Evolutionary conservation across 495 filamentous ascomycete species (phyloP).

Genomic region (Aspergillus sclerotioniger): DNA sequence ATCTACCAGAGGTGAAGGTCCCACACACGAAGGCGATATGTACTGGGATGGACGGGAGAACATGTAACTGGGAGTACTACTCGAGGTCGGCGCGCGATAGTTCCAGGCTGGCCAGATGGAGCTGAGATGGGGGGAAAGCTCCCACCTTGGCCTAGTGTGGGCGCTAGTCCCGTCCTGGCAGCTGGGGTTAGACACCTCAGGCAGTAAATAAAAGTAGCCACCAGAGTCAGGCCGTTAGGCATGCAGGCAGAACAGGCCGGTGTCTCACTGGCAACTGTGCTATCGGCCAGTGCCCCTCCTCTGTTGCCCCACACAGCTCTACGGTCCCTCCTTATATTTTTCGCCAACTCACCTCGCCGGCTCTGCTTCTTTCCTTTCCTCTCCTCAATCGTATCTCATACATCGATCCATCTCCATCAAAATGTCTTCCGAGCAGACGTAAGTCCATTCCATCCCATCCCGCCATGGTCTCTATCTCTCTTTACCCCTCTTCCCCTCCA

Average conservation of each 20-base stretch:
- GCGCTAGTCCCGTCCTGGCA: conserved; percentile 17
- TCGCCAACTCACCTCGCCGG: conserved; percentile 27
- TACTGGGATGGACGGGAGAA: neutral
- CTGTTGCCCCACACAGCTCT: conserved; percentile 26
- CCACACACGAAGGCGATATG: conserved; percentile 14
- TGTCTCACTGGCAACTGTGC: conserved; percentile 4
- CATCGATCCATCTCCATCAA: conserved; percentile 48
- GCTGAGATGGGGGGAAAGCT: conserved; percentile 28
- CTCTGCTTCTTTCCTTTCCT: conserved; percentile 29
- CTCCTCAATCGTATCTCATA: conserved; percentile 22
- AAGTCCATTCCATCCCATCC: conserved; percentile 40
- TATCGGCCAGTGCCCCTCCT: conserved; percentile 11
- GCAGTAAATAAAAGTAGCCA: neutral
- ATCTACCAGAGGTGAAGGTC: conserved; percentile 32
- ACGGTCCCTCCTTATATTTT: conserved; percentile 26
- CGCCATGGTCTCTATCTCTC: conserved; percentile 28
- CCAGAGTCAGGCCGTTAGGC: conserved; percentile 17
- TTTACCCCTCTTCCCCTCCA: conserved; percentile 12
- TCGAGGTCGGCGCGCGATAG: conserved; percentile 16
- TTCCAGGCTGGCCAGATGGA: conserved; percentile 44
- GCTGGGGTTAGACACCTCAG: conserved; percentile 31
- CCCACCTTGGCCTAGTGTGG: conserved; percentile 15
- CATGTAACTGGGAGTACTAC: neutral
- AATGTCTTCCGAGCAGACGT: conserved; percentile 95
- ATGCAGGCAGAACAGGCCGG: neutral